phyloP scores from a whole-genome alignment of 2,329 filamentous ascomycete species.

The Talaromyces sp. region DNA sequence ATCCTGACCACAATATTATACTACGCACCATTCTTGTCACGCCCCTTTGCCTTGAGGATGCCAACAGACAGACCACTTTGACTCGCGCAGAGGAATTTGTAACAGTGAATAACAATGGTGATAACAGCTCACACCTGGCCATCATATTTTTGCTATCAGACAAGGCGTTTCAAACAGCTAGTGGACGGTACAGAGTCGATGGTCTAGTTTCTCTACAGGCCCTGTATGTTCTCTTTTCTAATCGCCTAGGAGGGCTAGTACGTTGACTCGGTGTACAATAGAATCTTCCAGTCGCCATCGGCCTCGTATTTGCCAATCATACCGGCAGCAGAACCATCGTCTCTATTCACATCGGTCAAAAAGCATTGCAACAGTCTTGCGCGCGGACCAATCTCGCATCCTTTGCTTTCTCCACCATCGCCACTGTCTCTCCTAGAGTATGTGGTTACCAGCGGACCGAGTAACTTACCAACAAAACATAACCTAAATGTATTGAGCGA shows the following conservation, averaged over 20 bases:
- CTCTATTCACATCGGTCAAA: conserved; percentile 17
- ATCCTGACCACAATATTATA: background rate
- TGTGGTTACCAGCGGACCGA: conserved; percentile 14
- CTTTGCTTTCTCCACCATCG: conserved; percentile 9
- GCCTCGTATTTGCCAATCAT: conserved; percentile 22
- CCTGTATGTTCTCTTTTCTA: conserved; percentile 16
- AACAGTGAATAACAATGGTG: background rate
- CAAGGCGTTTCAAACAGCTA: conserved; percentile 16
- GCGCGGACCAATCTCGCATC: conserved; percentile 15
- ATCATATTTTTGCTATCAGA: conserved; percentile 22
- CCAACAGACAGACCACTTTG: conserved; percentile 14
- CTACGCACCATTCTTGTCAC: conserved; percentile 19
- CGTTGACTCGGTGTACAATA: background rate
- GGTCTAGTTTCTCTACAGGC: conserved; percentile 20
- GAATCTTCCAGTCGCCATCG: conserved; percentile 18
- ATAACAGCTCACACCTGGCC: conserved; percentile 10
- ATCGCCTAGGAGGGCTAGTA: background rate
- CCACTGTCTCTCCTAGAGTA: conserved; percentile 19
- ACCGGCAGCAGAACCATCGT: conserved; percentile 23
- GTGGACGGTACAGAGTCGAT: conserved; percentile 15
- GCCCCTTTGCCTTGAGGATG: conserved; percentile 14
- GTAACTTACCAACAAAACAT: conserved; percentile 20
- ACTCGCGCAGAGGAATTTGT: conserved; percentile 16
- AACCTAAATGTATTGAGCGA: conserved; percentile 27
- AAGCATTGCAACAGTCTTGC: conserved; percentile 32